phyloP scores from a whole-genome alignment of 495 filamentous ascomycete species.

The Penicillium turbatum region DNA sequence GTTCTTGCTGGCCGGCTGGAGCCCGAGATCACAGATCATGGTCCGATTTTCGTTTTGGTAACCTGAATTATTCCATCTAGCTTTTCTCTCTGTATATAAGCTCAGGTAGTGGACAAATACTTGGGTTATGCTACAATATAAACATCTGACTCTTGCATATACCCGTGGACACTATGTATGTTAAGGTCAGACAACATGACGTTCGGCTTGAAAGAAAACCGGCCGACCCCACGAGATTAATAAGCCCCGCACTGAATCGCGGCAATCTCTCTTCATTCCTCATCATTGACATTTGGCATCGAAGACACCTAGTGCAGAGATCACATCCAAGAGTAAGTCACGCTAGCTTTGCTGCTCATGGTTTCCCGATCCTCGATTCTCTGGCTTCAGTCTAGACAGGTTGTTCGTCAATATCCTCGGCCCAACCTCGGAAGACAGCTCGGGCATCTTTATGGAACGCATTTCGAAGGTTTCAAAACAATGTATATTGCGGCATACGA shows the following conservation, averaged over 20 bases:
- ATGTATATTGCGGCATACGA: neutral
- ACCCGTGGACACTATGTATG: too few species aligned
- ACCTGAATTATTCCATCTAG: neutral
- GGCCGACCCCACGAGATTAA: conserved; percentile 12
- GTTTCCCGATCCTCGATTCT: neutral
- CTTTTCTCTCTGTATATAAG: too few species aligned
- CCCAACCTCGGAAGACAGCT: neutral
- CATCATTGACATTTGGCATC: neutral
- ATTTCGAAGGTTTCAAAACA: neutral
- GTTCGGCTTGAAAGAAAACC: neutral
- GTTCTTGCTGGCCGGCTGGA: too few species aligned
- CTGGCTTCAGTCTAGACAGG: neutral
- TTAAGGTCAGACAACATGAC: conserved; percentile 8
- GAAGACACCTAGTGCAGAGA: neutral
- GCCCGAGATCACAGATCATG: neutral
- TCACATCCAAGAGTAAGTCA: neutral
- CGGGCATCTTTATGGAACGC: neutral
- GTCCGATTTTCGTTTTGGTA: neutral
- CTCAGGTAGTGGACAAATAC: too few species aligned
- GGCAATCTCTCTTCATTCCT: neutral
- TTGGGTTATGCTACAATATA: too few species aligned
- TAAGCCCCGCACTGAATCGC: conserved; percentile 18
- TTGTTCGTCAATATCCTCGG: neutral
- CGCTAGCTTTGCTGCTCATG: neutral
- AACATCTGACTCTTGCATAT: too few species aligned